Evolutionary conservation across 345 rosid species (phyloP).

Genomic region (Ceriops decandra): DNA sequence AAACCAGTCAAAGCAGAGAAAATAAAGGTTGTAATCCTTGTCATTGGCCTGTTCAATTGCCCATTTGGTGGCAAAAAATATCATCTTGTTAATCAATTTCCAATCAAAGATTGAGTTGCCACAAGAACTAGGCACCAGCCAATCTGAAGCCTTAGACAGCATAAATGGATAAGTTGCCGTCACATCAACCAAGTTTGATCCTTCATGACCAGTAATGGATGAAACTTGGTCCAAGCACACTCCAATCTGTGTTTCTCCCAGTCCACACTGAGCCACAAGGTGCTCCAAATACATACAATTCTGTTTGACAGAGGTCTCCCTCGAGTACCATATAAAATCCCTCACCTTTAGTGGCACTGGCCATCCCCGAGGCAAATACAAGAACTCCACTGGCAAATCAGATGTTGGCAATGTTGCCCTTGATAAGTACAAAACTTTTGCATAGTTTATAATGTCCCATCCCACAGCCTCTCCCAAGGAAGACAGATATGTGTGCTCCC

Average conservation of each 20-base stretch:
- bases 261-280: slow-evolving; percentile 58
- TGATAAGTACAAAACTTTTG: slow-evolving; percentile 45
- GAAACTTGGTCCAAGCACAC: slow-evolving; percentile 22
- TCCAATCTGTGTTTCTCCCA: slow-evolving; percentile 22
- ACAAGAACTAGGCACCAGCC: slow-evolving; percentile 9
- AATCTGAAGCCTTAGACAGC: slow-evolving; percentile 42
- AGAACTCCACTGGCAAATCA: slow-evolving; percentile 26
- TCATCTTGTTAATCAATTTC: slow-evolving; percentile 43
- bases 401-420: slow-evolving; percentile 23
- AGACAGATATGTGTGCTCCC: slow-evolving; percentile 88
- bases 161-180: slow-evolving; percentile 30
- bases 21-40: slow-evolving; percentile 61
- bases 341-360: slow-evolving; percentile 62
- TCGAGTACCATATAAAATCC: slow-evolving; percentile 58
- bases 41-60: slow-evolving; percentile 75
- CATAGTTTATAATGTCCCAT: slow-evolving; percentile 51
- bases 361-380: slow-evolving; percentile 85
- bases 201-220: slow-evolving; percentile 19
- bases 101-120: slow-evolving; percentile 21
- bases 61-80: slow-evolving; percentile 77
- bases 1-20: slow-evolving; percentile 66
- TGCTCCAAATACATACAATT: slow-evolving; percentile 77
- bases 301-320: slow-evolving; percentile 62
- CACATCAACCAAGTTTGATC: slow-evolving; percentile 33
- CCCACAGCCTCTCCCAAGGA: slow-evolving; percentile 74